These are phyloP conservation scores for Suillus placidus DNA, from an alignment of 768 basidiomycete genomes.

Conservation along the genomic window DNA sequence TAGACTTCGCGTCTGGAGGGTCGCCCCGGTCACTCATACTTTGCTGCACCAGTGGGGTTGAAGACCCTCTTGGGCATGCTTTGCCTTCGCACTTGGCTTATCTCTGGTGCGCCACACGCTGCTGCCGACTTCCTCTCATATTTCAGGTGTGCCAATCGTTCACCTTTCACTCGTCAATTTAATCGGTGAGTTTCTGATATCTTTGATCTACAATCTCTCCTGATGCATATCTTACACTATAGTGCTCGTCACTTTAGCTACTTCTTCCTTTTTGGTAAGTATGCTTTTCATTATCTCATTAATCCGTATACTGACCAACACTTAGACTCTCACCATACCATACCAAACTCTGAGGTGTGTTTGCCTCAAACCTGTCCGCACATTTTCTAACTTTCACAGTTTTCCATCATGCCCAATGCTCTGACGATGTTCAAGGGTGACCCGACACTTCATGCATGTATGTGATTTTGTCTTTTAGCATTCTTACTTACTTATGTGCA, in stretches of 20 bases:
- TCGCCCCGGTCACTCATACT: background rate
- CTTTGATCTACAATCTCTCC: background rate
- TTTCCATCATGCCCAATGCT: background rate
- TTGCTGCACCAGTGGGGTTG: constrained; percentile 1
- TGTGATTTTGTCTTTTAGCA: background rate
- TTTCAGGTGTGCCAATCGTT: background rate
- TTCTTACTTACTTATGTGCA: background rate
- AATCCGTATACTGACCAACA: background rate
- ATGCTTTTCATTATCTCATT: background rate
- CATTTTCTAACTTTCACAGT: too few species aligned
- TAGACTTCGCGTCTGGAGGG: background rate
- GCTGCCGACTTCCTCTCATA: background rate
- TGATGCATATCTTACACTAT: background rate
- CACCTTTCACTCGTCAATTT: background rate
- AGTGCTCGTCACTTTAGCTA: background rate
- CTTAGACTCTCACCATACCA: background rate
- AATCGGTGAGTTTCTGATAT: background rate
- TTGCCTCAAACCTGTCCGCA: background rate
- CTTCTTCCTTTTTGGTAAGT: background rate
- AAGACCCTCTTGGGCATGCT: background rate
- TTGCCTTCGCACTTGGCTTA: background rate
- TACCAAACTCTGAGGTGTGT: background rate
- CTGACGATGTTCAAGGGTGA: background rate
- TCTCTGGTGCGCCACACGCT: background rate
- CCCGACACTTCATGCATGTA: background rate